Evolutionary conservation across 176 grass and related monocot genomes (phyloP).

Genomic region (Typha latifolia): DNA sequence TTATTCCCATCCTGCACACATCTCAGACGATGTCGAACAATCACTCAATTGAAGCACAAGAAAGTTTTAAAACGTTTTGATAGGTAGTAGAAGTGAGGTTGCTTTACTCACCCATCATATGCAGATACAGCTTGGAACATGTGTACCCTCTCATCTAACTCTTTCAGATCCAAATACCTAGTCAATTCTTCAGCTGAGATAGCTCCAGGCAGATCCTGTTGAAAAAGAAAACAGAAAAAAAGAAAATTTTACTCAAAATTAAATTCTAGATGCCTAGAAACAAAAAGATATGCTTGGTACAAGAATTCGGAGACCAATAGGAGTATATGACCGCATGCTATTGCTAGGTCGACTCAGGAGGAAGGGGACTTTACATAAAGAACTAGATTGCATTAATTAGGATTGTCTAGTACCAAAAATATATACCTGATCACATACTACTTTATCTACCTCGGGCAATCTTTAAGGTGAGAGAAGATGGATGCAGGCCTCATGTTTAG

Average conservation of each 20-base stretch:
- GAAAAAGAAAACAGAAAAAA: background rate
- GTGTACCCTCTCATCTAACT: slow-evolving; percentile 65
- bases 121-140: slow-evolving; percentile 79
- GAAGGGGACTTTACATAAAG: too few species aligned
- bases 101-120: slow-evolving; percentile 72
- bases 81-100: slow-evolving; percentile 1
- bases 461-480: too few species aligned
- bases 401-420: too few species aligned
- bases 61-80: too few species aligned
- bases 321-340: too few species aligned
- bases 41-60: too few species aligned
- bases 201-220: slow-evolving; percentile 77
- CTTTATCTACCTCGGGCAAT: too few species aligned
- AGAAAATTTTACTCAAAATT: background rate
- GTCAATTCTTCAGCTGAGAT: slow-evolving; percentile 64
- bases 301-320: too few species aligned
- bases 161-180: slow-evolving; percentile 84
- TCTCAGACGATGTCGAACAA: background rate
- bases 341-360: too few species aligned
- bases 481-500: too few species aligned
- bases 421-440: too few species aligned
- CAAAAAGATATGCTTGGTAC: background rate
- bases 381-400: too few species aligned
- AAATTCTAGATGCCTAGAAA: background rate
- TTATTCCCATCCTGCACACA: slow-evolving; percentile 66